Evolutionary conservation across 768 basidiomycete species (phyloP).

Genomic region (Phanerochaete carnosa): DNA sequence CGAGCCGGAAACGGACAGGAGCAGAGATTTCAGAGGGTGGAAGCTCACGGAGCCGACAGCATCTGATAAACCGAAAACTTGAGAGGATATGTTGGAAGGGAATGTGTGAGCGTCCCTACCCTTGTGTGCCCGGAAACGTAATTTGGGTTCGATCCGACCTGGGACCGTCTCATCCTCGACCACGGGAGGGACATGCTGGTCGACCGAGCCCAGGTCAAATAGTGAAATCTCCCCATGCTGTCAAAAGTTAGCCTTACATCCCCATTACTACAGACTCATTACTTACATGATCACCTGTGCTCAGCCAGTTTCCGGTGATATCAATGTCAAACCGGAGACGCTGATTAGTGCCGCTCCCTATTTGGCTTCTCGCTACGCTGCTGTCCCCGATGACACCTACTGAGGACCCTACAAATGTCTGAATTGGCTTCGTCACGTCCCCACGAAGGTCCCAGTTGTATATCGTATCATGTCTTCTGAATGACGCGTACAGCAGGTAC

Average conservation of each 20-base stretch:
- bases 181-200: conserved; percentile 1
- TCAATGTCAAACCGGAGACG: conserved; percentile 78
- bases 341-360: conserved; percentile 57
- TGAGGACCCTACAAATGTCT: conserved; percentile 27
- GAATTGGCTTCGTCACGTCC: conserved; percentile 42
- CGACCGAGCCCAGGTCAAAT: conserved; percentile 44
- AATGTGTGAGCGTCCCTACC: conserved; percentile 35
- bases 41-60: conserved; percentile 71
- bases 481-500: conserved; percentile 75
- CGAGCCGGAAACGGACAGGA: conserved; percentile 75
- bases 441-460: conserved; percentile 80
- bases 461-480: conserved; percentile 59
- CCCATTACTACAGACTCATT: background rate
- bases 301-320: conserved; percentile 56
- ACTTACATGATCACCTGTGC: conserved; percentile 66
- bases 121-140: conserved; percentile 50
- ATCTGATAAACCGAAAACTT: conserved; percentile 40
- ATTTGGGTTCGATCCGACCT: conserved; percentile 18
- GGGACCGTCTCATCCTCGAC: conserved; percentile 14
- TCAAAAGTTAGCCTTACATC: background rate
- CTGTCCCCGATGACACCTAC: background rate
- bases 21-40: conserved; percentile 55
- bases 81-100: background rate
- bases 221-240: conserved; percentile 60
- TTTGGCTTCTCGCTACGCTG: background rate